These are phyloP conservation scores for Aegilops speltoides DNA, from an alignment of 176 grass and related monocot species.

Conservation along the genomic window DNA sequence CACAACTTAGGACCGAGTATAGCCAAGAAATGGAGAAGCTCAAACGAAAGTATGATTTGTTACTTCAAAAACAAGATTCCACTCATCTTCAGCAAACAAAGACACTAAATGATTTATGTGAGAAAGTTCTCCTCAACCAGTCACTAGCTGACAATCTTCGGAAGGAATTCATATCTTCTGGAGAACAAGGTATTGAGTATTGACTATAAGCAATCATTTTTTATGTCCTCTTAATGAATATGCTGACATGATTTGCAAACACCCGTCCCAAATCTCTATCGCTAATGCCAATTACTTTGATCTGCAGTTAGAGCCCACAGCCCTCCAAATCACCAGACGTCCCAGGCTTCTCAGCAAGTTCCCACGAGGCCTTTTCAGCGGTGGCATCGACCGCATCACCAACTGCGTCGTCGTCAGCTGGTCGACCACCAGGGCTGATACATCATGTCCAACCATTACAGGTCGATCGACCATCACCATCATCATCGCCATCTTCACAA, in stretches of 20 bases:
- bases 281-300: conserved; percentile 22
- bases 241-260: conserved; percentile 15
- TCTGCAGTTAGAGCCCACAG: conserved; percentile 34
- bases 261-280: background rate
- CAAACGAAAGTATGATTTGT: conserved; percentile 70
- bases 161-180: conserved; percentile 60
- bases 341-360: conserved; percentile 46
- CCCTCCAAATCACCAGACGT: conserved; percentile 30
- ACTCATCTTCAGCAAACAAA: conserved; percentile 53
- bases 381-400: background rate
- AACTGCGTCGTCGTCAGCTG: background rate
- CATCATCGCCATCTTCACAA: conserved; percentile 16
- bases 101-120: conserved; percentile 48
- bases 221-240: conserved; percentile 24
- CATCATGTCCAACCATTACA: conserved; percentile 18
- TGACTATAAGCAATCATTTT: background rate
- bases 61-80: conserved; percentile 58
- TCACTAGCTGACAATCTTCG: conserved; percentile 79
- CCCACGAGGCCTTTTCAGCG: conserved; percentile 9
- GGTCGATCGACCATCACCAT: conserved; percentile 20
- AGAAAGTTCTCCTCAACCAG: conserved; percentile 73
- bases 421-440: conserved; percentile 12
- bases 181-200: conserved; percentile 49
- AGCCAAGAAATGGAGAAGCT: conserved; percentile 66
- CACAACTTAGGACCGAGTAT: conserved; percentile 49